Percentiles rank a stretch among this genome's conserved stretches.
Evolutionary conservation across 306 rosid genomes (phyloP).

Genomic region (Senna siamea): DNA sequence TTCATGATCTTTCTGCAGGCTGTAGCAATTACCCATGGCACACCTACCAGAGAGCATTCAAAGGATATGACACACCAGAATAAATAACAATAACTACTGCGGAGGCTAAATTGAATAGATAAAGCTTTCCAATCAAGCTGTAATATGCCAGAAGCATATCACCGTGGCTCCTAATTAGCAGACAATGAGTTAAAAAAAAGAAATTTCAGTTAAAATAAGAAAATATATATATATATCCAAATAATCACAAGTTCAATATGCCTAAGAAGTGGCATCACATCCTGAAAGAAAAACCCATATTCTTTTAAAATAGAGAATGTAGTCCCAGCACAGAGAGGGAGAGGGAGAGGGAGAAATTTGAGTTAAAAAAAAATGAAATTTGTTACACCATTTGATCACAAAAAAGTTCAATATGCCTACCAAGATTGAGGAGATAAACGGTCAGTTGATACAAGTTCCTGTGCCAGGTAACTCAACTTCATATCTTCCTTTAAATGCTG

Average conservation of each 20-base stretch:
- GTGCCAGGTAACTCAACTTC: conserved; percentile 95
- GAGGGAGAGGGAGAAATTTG: neutral
- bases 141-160: conserved; percentile 4
- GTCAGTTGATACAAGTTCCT: conserved; percentile 86
- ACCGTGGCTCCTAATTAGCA: conserved; percentile 16
- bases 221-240: neutral
- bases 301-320: neutral
- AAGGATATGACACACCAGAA: conserved; percentile 24
- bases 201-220: neutral
- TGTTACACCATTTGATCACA: conserved; percentile 24
- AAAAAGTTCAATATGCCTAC: conserved; percentile 65
- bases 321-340: neutral
- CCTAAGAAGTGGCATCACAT: conserved; percentile 23
- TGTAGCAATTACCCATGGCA: conserved; percentile 65
- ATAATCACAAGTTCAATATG: conserved; percentile 34
- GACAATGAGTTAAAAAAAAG: neutral
- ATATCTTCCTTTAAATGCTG: conserved; percentile 99
- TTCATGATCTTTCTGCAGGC: conserved; percentile 56
- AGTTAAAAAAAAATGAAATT: conserved; percentile 4
- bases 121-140: neutral
- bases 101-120: conserved; percentile 6
- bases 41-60: conserved; percentile 50
- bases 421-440: conserved; percentile 97
- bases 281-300: conserved; percentile 13
- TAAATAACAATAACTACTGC: conserved; percentile 23